Evolutionary conservation across 805 yeast genomes (phyloP).

Genomic region (Pichia pseudocactophila): DNA sequence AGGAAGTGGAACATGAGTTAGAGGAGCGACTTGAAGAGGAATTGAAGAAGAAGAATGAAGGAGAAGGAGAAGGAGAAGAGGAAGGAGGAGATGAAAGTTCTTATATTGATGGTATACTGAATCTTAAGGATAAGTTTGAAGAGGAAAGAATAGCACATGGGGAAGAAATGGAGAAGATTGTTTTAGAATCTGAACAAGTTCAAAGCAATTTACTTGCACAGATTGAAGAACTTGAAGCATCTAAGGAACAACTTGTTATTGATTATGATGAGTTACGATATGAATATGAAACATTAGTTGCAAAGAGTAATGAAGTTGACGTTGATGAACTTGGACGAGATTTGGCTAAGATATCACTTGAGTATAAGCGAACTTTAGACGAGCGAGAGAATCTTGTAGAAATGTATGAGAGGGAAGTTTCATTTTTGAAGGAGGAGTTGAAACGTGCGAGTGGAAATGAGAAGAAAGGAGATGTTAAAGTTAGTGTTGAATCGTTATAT

Average conservation of each 20-base stretch:
- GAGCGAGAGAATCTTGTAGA: slow-evolving; percentile 19
- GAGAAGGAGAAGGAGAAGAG: not conserved
- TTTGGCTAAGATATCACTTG: slow-evolving; percentile 29
- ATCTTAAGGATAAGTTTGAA: slow-evolving; percentile 4
- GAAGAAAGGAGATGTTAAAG: not conserved
- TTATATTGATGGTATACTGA: slow-evolving; percentile 4
- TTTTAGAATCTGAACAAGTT: slow-evolving; percentile 21
- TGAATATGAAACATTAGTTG: slow-evolving; percentile 12
- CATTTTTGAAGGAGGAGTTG: slow-evolving; percentile 12
- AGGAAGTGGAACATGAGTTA: slow-evolving; percentile 21
- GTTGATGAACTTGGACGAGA: slow-evolving; percentile 30
- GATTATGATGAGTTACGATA: slow-evolving; percentile 29
- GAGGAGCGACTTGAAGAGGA: not conserved
- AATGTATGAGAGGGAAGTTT: slow-evolving; percentile 5
- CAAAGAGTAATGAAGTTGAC: slow-evolving; percentile 9
- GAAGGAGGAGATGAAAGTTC: not conserved
- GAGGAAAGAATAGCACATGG: slow-evolving; percentile 5
- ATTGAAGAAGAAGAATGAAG: slow-evolving; percentile 1
- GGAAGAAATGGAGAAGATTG: slow-evolving; percentile 12
- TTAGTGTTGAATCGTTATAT: slow-evolving; percentile 1
- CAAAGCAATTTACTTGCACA: slow-evolving; percentile 27
- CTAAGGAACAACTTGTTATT: slow-evolving; percentile 29
- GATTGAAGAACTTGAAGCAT: slow-evolving; percentile 29
- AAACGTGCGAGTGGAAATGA: slow-evolving; percentile 8
- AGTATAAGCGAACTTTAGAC: slow-evolving; percentile 24